Evolutionary conservation across 1,284 basidiomycete genomes (phyloP), one percentile per base, ranked within the genome.

Genomic region (Trametes hirsuta): DNA sequence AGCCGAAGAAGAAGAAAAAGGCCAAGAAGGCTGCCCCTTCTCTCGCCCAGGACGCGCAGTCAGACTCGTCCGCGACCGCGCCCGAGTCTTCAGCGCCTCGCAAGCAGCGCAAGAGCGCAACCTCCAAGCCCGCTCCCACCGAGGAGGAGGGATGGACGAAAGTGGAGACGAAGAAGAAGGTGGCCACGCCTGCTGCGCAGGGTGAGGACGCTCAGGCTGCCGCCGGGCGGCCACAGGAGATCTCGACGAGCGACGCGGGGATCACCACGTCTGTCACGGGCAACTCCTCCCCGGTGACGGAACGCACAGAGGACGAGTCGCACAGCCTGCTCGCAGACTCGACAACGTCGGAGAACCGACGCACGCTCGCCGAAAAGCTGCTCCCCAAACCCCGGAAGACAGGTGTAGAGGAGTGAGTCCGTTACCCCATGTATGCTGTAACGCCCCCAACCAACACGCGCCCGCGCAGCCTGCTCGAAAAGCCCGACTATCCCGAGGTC

Each of bases 351-450:
- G 73, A 70, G 62, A 73, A 70, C 58, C 66, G 75, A 55, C 72
- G 77, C 53, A 83, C 85, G 3, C 76, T 88, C 11, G 84, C 84
- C 2, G 87, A 90, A 73, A 81, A 77, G 68, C 67, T 85, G 58
- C 68, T 85, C 21, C 84, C 86, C 15, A 86, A 83, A 65, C 78
- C 85, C 15, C 75, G 79, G 52, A 84, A 84, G 69, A 88, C 86
- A 4, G 81, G 75, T n/a, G 82, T 88, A 15, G 87, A 89, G 51
- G 87, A 87, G 88, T 88, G 67, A 64, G 83, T 80, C 35, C 46
- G 45, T 35, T 62, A 50, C 21, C n/a, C 53, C 55, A 41, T 55
- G 41, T 47, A 30, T 47, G 9, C 9, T 39, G 30, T 30, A 18
- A 40, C 18, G 22, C 58, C 8, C 62, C 21, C 46, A 11, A 21